Percentiles rank a stretch among this genome's conserved stretches.
Evolutionary conservation across 176 grass and related monocot genomes (phyloP).

Genomic region (sorghum (Sorghum bicolor)): DNA sequence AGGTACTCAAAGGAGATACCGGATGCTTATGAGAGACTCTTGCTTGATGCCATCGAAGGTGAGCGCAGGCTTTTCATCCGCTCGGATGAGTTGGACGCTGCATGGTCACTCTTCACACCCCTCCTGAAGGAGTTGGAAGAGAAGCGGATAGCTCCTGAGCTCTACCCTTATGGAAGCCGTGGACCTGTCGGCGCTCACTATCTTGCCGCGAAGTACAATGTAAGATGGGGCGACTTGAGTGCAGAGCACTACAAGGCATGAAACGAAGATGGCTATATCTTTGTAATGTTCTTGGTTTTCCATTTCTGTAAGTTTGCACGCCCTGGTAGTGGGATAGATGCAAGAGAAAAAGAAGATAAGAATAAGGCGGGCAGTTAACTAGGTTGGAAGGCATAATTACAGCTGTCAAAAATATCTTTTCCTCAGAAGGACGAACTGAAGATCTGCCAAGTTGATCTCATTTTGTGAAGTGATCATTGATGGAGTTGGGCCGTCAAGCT

Average conservation of each 20-base stretch:
- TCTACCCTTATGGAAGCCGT: slow-evolving; percentile 84
- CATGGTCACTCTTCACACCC: slow-evolving; percentile 85
- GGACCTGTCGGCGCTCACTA: slow-evolving; percentile 85
- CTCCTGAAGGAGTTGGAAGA: slow-evolving; percentile 79
- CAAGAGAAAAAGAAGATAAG: neutral
- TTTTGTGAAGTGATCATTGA: neutral
- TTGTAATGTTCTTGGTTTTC: neutral
- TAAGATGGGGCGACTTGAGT: slow-evolving; percentile 77
- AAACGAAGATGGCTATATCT: neutral
- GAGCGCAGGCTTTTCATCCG: slow-evolving; percentile 95
- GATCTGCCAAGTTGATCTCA: neutral
- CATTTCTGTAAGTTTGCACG: neutral
- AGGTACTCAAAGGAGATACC: slow-evolving; percentile 98
- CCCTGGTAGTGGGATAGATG: neutral
- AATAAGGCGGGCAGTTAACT: slow-evolving; percentile 26
- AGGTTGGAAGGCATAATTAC: neutral
- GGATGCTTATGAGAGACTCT: slow-evolving; percentile 84
- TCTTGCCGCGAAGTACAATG: slow-evolving; percentile 77
- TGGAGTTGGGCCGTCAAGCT: neutral
- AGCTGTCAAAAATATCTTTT: neutral
- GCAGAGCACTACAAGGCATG: slow-evolving; percentile 49
- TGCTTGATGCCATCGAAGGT: slow-evolving; percentile 90
- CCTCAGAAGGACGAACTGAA: neutral
- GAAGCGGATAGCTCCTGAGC: slow-evolving; percentile 62
- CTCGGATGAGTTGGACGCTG: slow-evolving; percentile 92